Percentiles rank a stretch among this genome's conserved stretches.
phyloP scores from a whole-genome alignment of 106 monocot genomes.

The Amphibolis antarctica region DNA sequence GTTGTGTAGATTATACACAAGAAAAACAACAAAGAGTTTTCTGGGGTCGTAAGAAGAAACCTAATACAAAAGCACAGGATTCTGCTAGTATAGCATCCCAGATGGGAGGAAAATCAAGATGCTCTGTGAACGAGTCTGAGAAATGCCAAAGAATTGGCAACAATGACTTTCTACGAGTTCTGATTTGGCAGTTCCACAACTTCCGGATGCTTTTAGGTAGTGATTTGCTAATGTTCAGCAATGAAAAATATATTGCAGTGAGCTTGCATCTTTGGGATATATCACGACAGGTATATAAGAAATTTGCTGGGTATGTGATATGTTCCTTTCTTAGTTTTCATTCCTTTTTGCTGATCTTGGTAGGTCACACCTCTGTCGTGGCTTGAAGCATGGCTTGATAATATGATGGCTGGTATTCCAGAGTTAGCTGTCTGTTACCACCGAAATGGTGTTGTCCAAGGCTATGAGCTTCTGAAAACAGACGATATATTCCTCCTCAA shows the following conservation, averaged over 20 bases:
- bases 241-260: constrained; percentile 96
- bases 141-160: constrained; percentile 49
- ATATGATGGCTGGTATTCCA: constrained; percentile 94
- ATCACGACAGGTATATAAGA: constrained; percentile 47
- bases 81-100: constrained; percentile 35
- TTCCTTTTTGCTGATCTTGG: constrained; percentile 13
- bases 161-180: constrained; percentile 65
- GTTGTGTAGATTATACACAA: constrained; percentile 12
- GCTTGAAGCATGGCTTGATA: constrained; percentile 99
- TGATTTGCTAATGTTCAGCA: constrained; percentile 92
- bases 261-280: constrained; percentile 95
- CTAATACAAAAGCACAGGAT: constrained; percentile 25
- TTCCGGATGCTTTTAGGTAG: constrained; percentile 97
- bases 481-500: constrained; percentile 94
- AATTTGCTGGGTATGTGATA: background rate
- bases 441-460: constrained; percentile 94
- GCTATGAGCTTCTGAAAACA: constrained; percentile 91
- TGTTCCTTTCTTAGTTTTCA: constrained; percentile 3
- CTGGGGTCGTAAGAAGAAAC: constrained; percentile 38
- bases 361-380: constrained; percentile 88
- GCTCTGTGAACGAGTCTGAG: constrained; percentile 66
- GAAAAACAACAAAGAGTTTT: constrained; percentile 29
- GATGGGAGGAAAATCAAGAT: constrained; percentile 55
- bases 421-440: constrained; percentile 96
- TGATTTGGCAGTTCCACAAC: constrained; percentile 96